Evolutionary conservation across 306 rosid genomes (phyloP), one percentile per base, ranked within the genome.

Genomic region (Aeschynomene evenia): DNA sequence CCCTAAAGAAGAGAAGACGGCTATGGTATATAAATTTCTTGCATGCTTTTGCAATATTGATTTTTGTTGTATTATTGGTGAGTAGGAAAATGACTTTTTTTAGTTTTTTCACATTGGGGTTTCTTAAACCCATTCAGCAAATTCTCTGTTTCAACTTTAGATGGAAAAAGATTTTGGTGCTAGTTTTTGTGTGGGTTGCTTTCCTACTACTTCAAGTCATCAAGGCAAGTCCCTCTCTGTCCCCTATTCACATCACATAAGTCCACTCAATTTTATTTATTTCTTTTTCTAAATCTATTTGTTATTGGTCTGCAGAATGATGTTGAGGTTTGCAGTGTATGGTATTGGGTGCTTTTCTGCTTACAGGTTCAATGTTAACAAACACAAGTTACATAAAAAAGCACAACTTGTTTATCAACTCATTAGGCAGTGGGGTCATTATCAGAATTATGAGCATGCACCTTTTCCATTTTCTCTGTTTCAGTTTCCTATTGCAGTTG

Each of bases 281-380:
- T 2, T 28, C 29, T 39, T 16, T 40, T 59, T 28, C n/a, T 6
- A 53, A 43, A 24, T n/a, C 31, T 2, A 28, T 68, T 71, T 63
- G 14, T 11, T 58, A 11, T 15, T 73, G 64, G 14, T 65, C 21
- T 83, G 80, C 94, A 90, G 98, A 93, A 86, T 83, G 71, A 73
- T 71, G 71, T 59, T 2, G 61, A 73, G 71, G 77, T 59, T 21
- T 88, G 98, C 75, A 63, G 96, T 79, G 22, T 33, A 37, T 88
- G 84, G 96, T 90, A 90, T 60, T 90, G 98, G 98, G 83, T 82
- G 53, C 79, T 93, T 60, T 93, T 88, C 79, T 65, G 83, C 82
- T 56, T 90, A 63, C 94, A 90, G 91, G 98, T 90, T 33, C 1
- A 31, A 63, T 74, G 16, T 46, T 10, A 19, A 29, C 21, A 3